Evolutionary conservation across 441 rosid genomes (phyloP).

Genomic region (Rhodomyrtus psidioides): DNA sequence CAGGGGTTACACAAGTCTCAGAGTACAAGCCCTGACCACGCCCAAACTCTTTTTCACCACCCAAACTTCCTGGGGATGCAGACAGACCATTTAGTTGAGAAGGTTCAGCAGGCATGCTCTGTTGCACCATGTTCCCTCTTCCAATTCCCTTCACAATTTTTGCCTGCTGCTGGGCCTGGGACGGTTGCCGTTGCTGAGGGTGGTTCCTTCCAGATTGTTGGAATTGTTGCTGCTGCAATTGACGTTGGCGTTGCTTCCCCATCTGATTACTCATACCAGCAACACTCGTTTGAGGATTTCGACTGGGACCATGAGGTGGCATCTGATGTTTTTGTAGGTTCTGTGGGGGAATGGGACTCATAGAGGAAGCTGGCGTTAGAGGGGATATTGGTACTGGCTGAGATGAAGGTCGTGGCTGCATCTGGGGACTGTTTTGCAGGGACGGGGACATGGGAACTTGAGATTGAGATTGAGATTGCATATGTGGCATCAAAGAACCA

Average conservation of each 20-base stretch:
- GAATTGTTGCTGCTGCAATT: conserved; percentile 61
- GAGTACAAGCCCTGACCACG: conserved; percentile 63
- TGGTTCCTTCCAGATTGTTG: conserved; percentile 84
- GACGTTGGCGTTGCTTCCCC: conserved; percentile 79
- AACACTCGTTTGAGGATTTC: conserved; percentile 51
- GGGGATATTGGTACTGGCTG: conserved; percentile 53
- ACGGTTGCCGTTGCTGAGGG: conserved; percentile 71
- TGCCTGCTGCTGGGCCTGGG: conserved; percentile 57
- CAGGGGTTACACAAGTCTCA: conserved; percentile 39
- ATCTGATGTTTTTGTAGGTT: conserved; percentile 65
- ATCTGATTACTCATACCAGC: conserved; percentile 64
- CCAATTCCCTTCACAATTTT: conserved; percentile 74
- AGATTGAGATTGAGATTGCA: conserved; percentile 53
- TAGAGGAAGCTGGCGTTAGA: conserved; percentile 44
- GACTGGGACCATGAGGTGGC: conserved; percentile 49
- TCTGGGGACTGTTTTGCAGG: conserved; percentile 59
- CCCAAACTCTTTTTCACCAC: conserved; percentile 59
- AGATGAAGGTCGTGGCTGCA: conserved; percentile 53
- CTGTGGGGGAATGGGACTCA: conserved; percentile 49
- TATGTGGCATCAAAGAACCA: conserved; percentile 48
- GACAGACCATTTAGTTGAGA: conserved; percentile 68
- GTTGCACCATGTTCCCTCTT: conserved; percentile 74
- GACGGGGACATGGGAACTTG: conserved; percentile 69
- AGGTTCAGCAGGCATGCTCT: conserved; percentile 58
- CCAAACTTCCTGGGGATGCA: conserved; percentile 46